Conservation (phyloP, 2,329 filamentous ascomycete species). For the Fusarium protoensiforme region DNA sequence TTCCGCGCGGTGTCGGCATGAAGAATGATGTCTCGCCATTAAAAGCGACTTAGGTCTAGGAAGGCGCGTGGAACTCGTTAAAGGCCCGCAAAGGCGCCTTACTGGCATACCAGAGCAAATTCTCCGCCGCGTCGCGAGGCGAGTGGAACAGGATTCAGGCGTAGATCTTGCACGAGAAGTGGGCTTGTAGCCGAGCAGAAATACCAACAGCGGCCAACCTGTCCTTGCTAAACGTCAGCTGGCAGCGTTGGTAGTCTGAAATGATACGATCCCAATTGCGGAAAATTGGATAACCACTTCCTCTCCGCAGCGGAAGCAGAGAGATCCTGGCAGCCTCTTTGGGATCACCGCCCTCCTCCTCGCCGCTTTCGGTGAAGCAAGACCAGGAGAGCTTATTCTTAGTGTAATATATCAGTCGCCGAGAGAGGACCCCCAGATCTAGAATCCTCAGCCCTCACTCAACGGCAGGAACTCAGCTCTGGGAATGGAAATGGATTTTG, state of each 20-base stretch:
- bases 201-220: not conserved
- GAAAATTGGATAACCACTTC: not conserved
- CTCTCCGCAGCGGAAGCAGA: not conserved
- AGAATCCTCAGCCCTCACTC: too few species aligned
- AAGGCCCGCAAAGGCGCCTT: not conserved
- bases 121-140: not conserved
- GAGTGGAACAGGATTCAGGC: not conserved
- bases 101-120: not conserved
- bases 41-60: not conserved
- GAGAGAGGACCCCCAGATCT: too few species aligned
- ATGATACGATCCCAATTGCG: not conserved
- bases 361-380: not conserved
- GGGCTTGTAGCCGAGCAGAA: not conserved
- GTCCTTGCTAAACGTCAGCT: not conserved
- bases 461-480: too few species aligned
- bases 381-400: not conserved
- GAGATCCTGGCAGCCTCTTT: not conserved
- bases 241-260: not conserved
- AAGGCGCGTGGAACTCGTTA: not conserved
- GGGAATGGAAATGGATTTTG: too few species aligned
- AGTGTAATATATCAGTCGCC: not conserved
- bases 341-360: not conserved
- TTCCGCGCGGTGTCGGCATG: not conserved
- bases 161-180: not conserved
- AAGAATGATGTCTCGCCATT: not conserved